Evolutionary conservation across 2,329 filamentous ascomycete genomes (phyloP).

Genomic region (Rasamsonia emersonii): DNA sequence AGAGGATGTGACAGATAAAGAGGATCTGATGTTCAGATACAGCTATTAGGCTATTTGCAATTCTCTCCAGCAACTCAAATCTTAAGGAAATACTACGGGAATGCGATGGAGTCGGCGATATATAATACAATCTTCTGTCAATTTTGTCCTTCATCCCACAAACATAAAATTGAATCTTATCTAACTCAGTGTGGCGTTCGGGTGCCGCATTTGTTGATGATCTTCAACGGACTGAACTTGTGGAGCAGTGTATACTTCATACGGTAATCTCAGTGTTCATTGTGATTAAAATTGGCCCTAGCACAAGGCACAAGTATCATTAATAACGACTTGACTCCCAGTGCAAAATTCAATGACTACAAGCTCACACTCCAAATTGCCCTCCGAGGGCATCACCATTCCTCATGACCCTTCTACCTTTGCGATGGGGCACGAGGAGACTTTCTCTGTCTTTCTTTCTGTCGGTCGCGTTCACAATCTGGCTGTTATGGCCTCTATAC

Average conservation of each 20-base stretch:
- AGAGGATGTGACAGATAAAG: constrained; percentile 7
- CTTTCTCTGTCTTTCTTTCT: background rate
- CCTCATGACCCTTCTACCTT: background rate
- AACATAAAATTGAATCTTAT: background rate
- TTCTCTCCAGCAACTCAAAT: too few relatives aligned
- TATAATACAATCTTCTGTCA: background rate
- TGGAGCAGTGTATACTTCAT: background rate
- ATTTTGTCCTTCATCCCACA: background rate
- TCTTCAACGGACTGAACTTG: background rate
- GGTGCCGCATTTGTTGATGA: background rate
- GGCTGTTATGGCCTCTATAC: background rate
- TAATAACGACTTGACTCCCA: too few relatives aligned
- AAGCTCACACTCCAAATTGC: background rate
- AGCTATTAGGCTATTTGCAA: too few relatives aligned
- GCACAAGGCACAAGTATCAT: too few relatives aligned
- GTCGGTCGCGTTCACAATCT: background rate
- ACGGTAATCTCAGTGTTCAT: background rate
- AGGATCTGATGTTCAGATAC: constrained; percentile 6
- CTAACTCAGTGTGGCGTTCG: background rate
- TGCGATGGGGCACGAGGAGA: background rate
- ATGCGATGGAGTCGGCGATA: background rate
- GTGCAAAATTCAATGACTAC: background rate
- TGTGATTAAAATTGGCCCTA: too few relatives aligned
- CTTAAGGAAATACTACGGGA: too few relatives aligned
- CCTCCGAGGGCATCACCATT: background rate